These are phyloP conservation scores for Dendrobium chrysotoxum DNA, from an alignment of 106 monocot species.

Conservation along the genomic window DNA sequence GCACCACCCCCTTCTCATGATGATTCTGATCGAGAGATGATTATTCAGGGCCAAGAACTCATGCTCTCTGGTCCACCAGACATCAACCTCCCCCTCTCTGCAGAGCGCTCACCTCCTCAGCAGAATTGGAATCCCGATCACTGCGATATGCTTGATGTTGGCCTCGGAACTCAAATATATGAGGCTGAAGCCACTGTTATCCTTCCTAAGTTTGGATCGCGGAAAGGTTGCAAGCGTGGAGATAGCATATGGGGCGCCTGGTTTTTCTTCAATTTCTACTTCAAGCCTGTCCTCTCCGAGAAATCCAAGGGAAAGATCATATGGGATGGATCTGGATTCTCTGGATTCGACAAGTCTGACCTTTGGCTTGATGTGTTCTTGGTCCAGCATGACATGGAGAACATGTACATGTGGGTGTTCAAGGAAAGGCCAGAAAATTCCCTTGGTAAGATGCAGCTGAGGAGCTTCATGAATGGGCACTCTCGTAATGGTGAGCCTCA, in stretches of 20 bases:
- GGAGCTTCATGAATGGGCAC: slow-evolving; percentile 64
- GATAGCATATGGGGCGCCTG: slow-evolving; percentile 70
- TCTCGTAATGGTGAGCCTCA: slow-evolving; percentile 49
- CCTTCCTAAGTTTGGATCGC: slow-evolving; percentile 31
- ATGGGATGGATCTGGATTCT: slow-evolving; percentile 32
- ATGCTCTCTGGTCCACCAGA: slow-evolving; percentile 40
- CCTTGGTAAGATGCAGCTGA: slow-evolving; percentile 50
- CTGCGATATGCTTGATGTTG: slow-evolving; percentile 39
- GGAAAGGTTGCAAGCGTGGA: slow-evolving; percentile 41
- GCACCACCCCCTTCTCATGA: slow-evolving; percentile 15
- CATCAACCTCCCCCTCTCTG: slow-evolving; percentile 53
- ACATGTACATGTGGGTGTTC: slow-evolving; percentile 67
- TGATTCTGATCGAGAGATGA: slow-evolving; percentile 31
- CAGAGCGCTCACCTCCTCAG: slow-evolving; percentile 29
- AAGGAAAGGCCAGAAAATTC: slow-evolving; percentile 53
- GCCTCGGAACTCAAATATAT: slow-evolving; percentile 35
- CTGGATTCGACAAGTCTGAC: slow-evolving; percentile 44
- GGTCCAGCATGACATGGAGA: slow-evolving; percentile 64
- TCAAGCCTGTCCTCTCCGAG: slow-evolving; percentile 41
- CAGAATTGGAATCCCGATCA: slow-evolving; percentile 33
- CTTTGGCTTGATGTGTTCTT: slow-evolving; percentile 43
- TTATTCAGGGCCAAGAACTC: slow-evolving; percentile 14
- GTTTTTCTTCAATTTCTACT: slow-evolving; percentile 70
- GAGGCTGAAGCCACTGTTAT: slow-evolving; percentile 27
- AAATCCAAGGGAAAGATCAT: slow-evolving; percentile 42